Percentiles rank a stretch among this genome's conserved stretches.
These are phyloP conservation scores for Syzygium aqueum DNA, from an alignment of 345 rosid genomes.

Conservation along the genomic window DNA sequence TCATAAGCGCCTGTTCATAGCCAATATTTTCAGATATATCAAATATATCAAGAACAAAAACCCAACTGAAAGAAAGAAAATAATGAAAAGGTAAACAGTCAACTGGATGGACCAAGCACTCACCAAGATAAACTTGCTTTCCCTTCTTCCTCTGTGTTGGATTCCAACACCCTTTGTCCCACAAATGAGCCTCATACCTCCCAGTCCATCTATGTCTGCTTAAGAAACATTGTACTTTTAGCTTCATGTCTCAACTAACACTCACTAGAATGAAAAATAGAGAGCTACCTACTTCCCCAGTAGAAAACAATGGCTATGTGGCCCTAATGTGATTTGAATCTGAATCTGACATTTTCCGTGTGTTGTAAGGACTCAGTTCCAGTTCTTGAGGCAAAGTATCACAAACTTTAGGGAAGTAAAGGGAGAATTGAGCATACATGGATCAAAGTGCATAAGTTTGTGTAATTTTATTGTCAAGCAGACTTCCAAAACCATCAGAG, in stretches of 20 bases:
- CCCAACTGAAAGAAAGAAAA: not conserved
- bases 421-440: not conserved
- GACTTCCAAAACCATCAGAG: not conserved
- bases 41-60: not conserved
- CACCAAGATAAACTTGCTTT: slow-evolving; percentile 65
- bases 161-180: slow-evolving; percentile 71
- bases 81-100: not conserved
- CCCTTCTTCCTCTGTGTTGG: slow-evolving; percentile 64
- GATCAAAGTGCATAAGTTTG: not conserved
- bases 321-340: not conserved
- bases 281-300: not conserved
- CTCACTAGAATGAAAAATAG: not conserved
- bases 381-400: not conserved
- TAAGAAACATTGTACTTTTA: not conserved
- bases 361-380: not conserved
- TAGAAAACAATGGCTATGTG: not conserved
- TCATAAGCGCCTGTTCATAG: slow-evolving; percentile 47
- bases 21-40: not conserved
- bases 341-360: not conserved
- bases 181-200: slow-evolving; percentile 56
- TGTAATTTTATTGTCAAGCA: not conserved
- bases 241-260: not conserved
- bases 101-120: not conserved
- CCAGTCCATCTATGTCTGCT: slow-evolving; percentile 64
- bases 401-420: not conserved